Evolutionary conservation across 495 filamentous ascomycete species (phyloP).

Genomic region (Rostrohypoxylon terebratum): DNA sequence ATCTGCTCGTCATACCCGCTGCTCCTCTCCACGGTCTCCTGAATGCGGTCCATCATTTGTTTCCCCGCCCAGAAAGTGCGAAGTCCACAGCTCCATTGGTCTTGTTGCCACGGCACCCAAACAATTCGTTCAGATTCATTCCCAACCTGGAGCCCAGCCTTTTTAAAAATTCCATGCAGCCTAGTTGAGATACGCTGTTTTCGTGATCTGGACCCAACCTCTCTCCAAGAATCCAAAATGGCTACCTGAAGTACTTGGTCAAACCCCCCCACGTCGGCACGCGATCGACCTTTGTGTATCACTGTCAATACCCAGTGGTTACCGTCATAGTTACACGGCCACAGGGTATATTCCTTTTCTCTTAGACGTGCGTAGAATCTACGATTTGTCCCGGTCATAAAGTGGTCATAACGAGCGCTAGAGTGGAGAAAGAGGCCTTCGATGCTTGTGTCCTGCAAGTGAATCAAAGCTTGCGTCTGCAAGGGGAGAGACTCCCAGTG

Average conservation of each 20-base stretch:
- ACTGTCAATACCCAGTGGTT: conserved; percentile 43
- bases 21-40: background rate
- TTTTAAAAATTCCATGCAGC: background rate
- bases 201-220: no score
- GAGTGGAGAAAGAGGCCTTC: conserved; percentile 23
- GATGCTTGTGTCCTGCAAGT: conserved; percentile 13
- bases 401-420: no score
- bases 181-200: background rate
- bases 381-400: background rate
- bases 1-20: background rate
- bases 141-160: conserved; percentile 2
- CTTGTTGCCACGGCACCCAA: conserved; percentile 30
- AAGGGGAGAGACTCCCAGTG: conserved; percentile 23
- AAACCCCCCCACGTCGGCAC: background rate
- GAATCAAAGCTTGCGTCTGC: conserved; percentile 16
- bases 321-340: conserved; percentile 27
- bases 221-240: conserved; percentile 27
- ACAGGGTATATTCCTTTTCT: conserved; percentile 31
- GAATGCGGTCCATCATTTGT: conserved; percentile 40
- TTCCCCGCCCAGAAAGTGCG: conserved; percentile 41
- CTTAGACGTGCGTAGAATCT: conserved; percentile 8
- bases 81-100: conserved; percentile 32
- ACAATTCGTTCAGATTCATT: background rate
- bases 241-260: conserved; percentile 23
- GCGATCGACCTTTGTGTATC: conserved; percentile 23